These are phyloP conservation scores for Colletotrichum melonis DNA, from an alignment of 2,329 filamentous ascomycete species.

Conservation along the genomic window DNA sequence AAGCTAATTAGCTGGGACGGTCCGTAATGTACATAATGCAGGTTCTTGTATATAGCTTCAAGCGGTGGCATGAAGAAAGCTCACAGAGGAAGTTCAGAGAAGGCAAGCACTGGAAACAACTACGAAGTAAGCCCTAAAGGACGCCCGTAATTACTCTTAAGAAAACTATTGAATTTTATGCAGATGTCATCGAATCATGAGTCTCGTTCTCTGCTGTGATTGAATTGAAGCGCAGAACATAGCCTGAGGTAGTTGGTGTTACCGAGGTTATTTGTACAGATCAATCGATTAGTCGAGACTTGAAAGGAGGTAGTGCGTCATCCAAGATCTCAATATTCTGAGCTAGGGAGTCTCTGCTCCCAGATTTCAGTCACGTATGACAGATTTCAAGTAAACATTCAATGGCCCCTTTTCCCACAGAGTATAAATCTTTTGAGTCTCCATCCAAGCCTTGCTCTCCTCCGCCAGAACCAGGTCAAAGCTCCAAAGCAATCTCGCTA, in stretches of 20 bases:
- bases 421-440: slow-evolving; percentile 25
- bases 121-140: neutral
- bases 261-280: too few relatives aligned
- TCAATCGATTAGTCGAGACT: too few relatives aligned
- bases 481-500: slow-evolving; percentile 56
- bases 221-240: too few relatives aligned
- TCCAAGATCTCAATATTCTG: neutral
- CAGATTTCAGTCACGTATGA: neutral
- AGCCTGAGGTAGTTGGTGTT: too few relatives aligned
- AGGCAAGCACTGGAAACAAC: neutral
- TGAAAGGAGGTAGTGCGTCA: too few relatives aligned
- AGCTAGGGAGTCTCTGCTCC: neutral
- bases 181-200: too few relatives aligned
- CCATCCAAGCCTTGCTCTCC: slow-evolving; percentile 49
- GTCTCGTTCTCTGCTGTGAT: too few relatives aligned
- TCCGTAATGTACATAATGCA: neutral
- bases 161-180: too few relatives aligned
- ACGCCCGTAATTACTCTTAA: neutral
- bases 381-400: slow-evolving; percentile 27
- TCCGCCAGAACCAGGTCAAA: slow-evolving; percentile 56
- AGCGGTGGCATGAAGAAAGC: neutral
- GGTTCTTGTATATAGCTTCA: neutral
- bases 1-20: neutral
- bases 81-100: neutral
- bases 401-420: slow-evolving; percentile 24